A percentile compares a stretch with the other conserved stretches of the same genome.
These are phyloP conservation scores for Cutaneotrichosporon mucoides DNA, from an alignment of 1,284 basidiomycete genomes.

Conservation along the genomic window DNA sequence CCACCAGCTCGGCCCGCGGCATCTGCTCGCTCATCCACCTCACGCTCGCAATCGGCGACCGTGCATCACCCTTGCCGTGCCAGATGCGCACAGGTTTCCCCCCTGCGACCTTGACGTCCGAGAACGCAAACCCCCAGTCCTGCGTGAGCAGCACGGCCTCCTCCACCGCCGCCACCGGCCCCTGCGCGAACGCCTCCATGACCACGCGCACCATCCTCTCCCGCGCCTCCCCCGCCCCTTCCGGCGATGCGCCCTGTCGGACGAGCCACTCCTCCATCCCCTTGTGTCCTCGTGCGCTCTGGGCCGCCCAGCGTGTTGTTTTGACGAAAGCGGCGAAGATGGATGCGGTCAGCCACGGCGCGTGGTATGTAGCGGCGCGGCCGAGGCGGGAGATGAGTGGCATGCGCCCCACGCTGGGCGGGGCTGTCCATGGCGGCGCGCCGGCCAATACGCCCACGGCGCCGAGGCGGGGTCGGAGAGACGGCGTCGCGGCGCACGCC, in stretches of 20 bases:
- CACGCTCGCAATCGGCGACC: constrained; percentile 5
- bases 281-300: background rate
- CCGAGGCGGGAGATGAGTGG: background rate
- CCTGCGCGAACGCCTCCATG: constrained; percentile 10
- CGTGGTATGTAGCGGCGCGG: background rate
- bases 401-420: background rate
- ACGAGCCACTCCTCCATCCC: constrained; percentile 3
- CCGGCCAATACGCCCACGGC: constrained; percentile 10
- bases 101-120: background rate
- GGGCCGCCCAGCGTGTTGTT: background rate
- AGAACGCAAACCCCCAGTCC: constrained; percentile 8
- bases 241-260: background rate
- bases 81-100: constrained; percentile 5
- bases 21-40: constrained; percentile 8
- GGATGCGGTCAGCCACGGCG: background rate
- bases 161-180: background rate
- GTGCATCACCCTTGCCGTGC: constrained; percentile 11
- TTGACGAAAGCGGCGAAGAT: background rate
- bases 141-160: constrained; percentile 10
- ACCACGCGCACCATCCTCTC: background rate
- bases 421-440: constrained; percentile 12
- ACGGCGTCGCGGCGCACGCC: constrained; percentile 1
- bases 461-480: background rate
- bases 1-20: constrained; percentile 1
- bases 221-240: background rate